Conservation (phyloP, 2,329 filamentous ascomycete species). For the Sclerotiophoma versabilis region DNA sequence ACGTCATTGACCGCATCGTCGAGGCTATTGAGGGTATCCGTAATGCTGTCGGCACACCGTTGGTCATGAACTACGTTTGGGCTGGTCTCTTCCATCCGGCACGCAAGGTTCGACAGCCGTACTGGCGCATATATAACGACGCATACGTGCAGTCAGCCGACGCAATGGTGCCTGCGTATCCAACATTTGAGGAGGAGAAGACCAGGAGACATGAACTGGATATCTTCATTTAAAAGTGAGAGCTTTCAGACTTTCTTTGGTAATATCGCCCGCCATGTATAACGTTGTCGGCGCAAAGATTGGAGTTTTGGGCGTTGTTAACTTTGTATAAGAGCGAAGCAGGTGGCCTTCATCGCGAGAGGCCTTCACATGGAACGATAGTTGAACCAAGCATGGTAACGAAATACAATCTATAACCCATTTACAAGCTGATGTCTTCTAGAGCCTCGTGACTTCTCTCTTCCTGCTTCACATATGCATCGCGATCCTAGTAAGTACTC, state of each 20-base stretch:
- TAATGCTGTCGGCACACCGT: conserved; percentile 88
- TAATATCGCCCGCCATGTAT: conserved; percentile 5
- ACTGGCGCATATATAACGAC: conserved; percentile 97
- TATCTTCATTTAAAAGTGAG: conserved; percentile 70
- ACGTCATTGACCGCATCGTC: conserved; percentile 97
- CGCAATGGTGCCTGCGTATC: conserved; percentile 96
- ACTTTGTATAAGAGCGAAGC: conserved; percentile 15
- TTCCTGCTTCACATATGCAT: too few species aligned
- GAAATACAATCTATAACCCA: conserved; percentile 28
- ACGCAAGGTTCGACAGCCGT: conserved; percentile 90
- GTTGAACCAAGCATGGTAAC: conserved; percentile 27
- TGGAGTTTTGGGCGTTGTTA: conserved; percentile 19
- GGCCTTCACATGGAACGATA: not conserved
- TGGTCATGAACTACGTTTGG: conserved; percentile 98
- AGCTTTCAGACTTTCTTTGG: conserved; percentile 4
- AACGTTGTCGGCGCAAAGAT: conserved; percentile 3
- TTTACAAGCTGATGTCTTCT: conserved; percentile 32
- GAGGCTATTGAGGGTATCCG: conserved; percentile 97
- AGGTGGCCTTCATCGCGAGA: conserved; percentile 4
- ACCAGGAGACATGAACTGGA: conserved; percentile 80
- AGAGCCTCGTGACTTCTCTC: conserved; percentile 16
- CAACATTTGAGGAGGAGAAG: conserved; percentile 80
- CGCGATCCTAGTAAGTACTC: too few species aligned
- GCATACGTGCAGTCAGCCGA: conserved; percentile 94
- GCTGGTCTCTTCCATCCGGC: conserved; percentile 97